Base-by-base conservation (phyloP, 2,329 filamentous ascomycete species). In the Xylariales sp. region DNA sequence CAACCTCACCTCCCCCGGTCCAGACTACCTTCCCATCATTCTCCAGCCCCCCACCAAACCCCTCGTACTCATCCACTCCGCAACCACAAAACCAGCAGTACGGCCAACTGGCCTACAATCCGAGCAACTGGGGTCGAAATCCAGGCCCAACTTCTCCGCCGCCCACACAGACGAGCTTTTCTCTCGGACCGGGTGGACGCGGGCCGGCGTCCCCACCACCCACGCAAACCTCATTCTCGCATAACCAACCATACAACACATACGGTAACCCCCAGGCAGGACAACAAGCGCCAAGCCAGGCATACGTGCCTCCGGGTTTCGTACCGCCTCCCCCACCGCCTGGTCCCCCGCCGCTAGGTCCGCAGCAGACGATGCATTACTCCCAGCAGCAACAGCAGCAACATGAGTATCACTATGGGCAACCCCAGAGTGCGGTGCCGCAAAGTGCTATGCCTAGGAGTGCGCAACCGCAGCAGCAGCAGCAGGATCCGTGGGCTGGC, bases 271-370 rank as follows among this genome's bases (percentile, higher is more conserved):
- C 63, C 18, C 63, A 65, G 46, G 62, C 48, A n/a, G 57, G 65
- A 40, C 65, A 50, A 57, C 63, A 50, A 51, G 51, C 68, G 63
- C 35, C 62, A 64, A 40, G 63, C 33, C 68, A 64, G 22, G 61
- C 18, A 11, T 74, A 72, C 40, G 68, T 76, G 21, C 74, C 77
- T 11, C 66, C 68, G 0, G 77, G 78, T 3, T 81, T 80, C 47
- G 74, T 83, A 27, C 79, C 77, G 4, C 80, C 80, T 3, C 78
- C 80, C 5, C 80, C 79, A 2, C 78, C 79, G 2, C 80, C 79
- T 1, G 78, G 77, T 0, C 78, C 78, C 4, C 78, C 78, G 6
- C 78, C 78, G 2, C 55, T 82, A 50, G 77, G 77, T 4, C 76
- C 76, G 22, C 78, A 82, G 55, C 78, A 82, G 58, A 82, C 76